These are phyloP conservation scores for Meripilus lineatus DNA, from an alignment of 1,284 basidiomycete species.

Conservation along the genomic window DNA sequence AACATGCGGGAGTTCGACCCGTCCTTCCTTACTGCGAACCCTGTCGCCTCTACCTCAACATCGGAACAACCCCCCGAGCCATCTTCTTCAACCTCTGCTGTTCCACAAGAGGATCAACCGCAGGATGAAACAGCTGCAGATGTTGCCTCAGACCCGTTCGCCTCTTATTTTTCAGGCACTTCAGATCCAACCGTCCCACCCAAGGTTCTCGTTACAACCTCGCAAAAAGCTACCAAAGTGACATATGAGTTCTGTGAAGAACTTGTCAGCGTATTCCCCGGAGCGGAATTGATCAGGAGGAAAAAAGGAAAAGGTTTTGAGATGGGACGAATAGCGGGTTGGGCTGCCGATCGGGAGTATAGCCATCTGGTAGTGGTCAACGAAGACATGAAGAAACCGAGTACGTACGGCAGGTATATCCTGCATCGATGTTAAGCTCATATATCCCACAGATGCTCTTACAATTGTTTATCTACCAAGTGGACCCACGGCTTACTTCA, in stretches of 20 bases:
- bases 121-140: slow-evolving; percentile 61
- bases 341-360: slow-evolving; percentile 89
- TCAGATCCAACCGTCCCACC: slow-evolving; percentile 70
- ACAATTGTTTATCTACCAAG: slow-evolving; percentile 88
- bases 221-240: slow-evolving; percentile 76
- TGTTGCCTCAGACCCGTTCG: slow-evolving; percentile 68
- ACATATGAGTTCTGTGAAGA: slow-evolving; percentile 92
- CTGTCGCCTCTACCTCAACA: slow-evolving; percentile 34
- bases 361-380: slow-evolving; percentile 91
- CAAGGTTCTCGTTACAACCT: slow-evolving; percentile 88
- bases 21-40: slow-evolving; percentile 73
- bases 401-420: slow-evolving; percentile 44
- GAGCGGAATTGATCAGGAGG: slow-evolving; percentile 88
- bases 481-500: slow-evolving; percentile 96
- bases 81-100: slow-evolving; percentile 1
- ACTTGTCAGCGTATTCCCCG: slow-evolving; percentile 88
- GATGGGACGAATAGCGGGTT: slow-evolving; percentile 88
- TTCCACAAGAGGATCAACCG: slow-evolving; percentile 13
- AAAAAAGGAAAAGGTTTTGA: slow-evolving; percentile 94
- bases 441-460: slow-evolving; percentile 66
- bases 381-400: slow-evolving; percentile 90
- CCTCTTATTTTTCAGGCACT: slow-evolving; percentile 60
- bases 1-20: slow-evolving; percentile 91
- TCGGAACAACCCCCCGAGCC: slow-evolving; percentile 11
- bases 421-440: slow-evolving; percentile 8